Base-by-base conservation (phyloP, 2,329 filamentous ascomycete species). In the Penicillium frequentans region DNA sequence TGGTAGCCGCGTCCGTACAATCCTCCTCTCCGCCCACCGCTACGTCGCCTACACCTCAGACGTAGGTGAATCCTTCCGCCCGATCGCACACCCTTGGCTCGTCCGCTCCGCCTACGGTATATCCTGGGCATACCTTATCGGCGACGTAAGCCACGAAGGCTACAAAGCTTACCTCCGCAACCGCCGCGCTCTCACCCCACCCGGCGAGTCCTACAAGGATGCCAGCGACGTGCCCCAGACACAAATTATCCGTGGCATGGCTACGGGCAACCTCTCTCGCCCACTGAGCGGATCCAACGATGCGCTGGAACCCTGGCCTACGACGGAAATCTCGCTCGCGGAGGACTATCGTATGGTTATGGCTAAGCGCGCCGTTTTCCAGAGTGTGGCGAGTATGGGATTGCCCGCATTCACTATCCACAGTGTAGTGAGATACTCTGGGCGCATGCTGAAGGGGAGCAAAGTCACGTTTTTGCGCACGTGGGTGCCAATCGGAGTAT, bases 11-110 rank as follows among this genome's bases (percentile, higher is more conserved):
- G 79, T 95, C 61, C 87, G 91, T 60, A 96, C 93, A 8, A 90
- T 98, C 64, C 86, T 99, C 69, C 81, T 93, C 65, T 91, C 90
- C 16, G 93, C 93, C 4, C 95, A 98, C 70, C 88, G 95, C 69
- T 99, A 99, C 70, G 92, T 99, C 49, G 95, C 95, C 55, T 99
- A 99, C 74, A 98, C 95, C 0, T 93, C 89, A 21, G 93, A 98
- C 69, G 93, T 99, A 62, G 95, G 95, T 72, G 95, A 99, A 76
- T 96, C 90, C 0, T 99, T 99, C 77, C 86, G 95, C 2, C 95
- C 95, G 0, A 84, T 99, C 39, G 93, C 93, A 4, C 93, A 97
- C 71, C 93, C 92, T 0, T 87, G 83, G 68, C 77, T 96, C 3
- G 89, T 99, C 11, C 85, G 88, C 57, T 81, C 85, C 48, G 95